phyloP scores from a whole-genome alignment of 129 eudicot genomes.

The Gnaphalium uliginosum region DNA sequence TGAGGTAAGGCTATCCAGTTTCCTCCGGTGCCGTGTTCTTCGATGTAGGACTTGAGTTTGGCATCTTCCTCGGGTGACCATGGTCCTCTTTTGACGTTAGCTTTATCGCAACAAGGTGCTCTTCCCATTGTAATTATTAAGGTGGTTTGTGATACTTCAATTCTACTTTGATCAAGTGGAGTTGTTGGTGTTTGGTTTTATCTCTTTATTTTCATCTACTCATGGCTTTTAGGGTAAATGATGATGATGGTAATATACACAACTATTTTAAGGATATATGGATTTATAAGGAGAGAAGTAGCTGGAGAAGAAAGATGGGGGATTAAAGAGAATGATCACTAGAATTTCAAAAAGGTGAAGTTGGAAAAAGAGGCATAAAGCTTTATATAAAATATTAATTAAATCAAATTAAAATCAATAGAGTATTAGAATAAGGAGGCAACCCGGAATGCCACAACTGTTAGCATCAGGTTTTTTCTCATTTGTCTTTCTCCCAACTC shows the following conservation, averaged over 20 bases:
- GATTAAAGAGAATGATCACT: slow-evolving; percentile 45
- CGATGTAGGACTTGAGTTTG: slow-evolving; percentile 74
- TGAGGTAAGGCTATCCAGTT: slow-evolving; percentile 94
- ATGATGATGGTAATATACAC: slow-evolving; percentile 27
- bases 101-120: slow-evolving; percentile 97
- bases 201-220: slow-evolving; percentile 39
- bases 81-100: slow-evolving; percentile 92
- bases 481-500: slow-evolving; percentile 58
- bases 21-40: slow-evolving; percentile 85
- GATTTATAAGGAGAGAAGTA: slow-evolving; percentile 34
- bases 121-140: slow-evolving; percentile 66
- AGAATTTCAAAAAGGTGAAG: slow-evolving; percentile 45
- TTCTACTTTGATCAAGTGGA: slow-evolving; percentile 37
- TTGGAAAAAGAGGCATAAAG: slow-evolving; percentile 51
- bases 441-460: slow-evolving; percentile 58
- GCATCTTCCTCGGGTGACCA: slow-evolving; percentile 97
- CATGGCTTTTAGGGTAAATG: slow-evolving; percentile 33
- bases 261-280: slow-evolving; percentile 23
- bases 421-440: slow-evolving; percentile 43
- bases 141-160: slow-evolving; percentile 14
- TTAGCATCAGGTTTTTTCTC: slow-evolving; percentile 54
- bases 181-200: slow-evolving; percentile 45
- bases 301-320: slow-evolving; percentile 61
- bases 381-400: slow-evolving; percentile 24
- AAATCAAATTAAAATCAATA: not conserved